Conservation (phyloP, 176 grass and related monocot species). For the Hyparrhenia diplandra region DNA sequence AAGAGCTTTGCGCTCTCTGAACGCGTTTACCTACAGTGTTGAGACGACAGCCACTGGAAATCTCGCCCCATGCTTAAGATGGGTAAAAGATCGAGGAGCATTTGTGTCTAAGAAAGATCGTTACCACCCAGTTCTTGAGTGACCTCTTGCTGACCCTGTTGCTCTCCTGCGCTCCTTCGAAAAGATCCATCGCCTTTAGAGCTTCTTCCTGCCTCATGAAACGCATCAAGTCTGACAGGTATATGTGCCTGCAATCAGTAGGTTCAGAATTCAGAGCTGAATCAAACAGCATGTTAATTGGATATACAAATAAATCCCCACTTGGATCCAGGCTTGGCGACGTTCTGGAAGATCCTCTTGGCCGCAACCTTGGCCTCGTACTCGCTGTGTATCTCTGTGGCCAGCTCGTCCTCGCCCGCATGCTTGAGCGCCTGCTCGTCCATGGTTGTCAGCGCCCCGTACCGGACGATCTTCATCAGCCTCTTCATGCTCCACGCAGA, state of each 20-base stretch:
- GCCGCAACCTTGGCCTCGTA: constrained; percentile 86
- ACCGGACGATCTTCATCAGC: constrained; percentile 83
- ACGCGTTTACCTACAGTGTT: constrained; percentile 67
- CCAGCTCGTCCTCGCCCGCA: constrained; percentile 51
- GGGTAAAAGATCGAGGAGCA: background rate
- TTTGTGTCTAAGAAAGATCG: background rate
- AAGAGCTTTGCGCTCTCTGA: constrained; percentile 85
- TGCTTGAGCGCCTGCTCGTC: constrained; percentile 69
- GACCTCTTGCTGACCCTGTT: constrained; percentile 72
- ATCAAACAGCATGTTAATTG: background rate
- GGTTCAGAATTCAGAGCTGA: background rate
- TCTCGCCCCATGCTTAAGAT: too few species aligned
- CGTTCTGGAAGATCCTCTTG: constrained; percentile 85
- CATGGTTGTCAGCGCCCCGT: constrained; percentile 70
- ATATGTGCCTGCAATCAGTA: constrained; percentile 60
- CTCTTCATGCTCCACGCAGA: constrained; percentile 98
- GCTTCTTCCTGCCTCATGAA: constrained; percentile 92
- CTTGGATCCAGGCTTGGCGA: constrained; percentile 68
- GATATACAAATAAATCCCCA: constrained; percentile 4
- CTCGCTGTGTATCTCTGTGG: constrained; percentile 76
- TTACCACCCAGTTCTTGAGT: constrained; percentile 93
- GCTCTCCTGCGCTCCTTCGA: constrained; percentile 71
- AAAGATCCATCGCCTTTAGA: constrained; percentile 68
- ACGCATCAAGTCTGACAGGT: constrained; percentile 69
- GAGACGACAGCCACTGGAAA: background rate